Conservation (phyloP, 2,329 filamentous ascomycete species). For the Xenoacremonium recifei region DNA sequence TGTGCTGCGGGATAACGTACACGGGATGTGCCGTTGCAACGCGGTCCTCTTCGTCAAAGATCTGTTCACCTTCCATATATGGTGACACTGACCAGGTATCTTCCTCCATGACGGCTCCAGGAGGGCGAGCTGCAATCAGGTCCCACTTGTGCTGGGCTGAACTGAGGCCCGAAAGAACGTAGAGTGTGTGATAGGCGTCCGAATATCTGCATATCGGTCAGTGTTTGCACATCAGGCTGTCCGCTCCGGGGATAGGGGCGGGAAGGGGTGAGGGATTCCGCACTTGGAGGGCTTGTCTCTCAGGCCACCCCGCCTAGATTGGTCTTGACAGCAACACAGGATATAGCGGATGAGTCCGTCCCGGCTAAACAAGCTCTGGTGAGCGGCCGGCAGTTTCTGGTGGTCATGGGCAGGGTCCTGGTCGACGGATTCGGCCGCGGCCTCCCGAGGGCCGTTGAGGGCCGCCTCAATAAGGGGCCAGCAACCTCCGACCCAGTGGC, state of each 20-base stretch:
- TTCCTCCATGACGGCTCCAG: constrained; percentile 32
- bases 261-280: no score
- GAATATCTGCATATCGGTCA: constrained; percentile 57
- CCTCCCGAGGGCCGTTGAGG: constrained; percentile 52
- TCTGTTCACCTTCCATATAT: constrained; percentile 53
- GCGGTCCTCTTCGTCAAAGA: constrained; percentile 70
- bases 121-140: constrained; percentile 35
- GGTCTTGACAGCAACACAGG: constrained; percentile 80
- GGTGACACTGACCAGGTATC: constrained; percentile 48
- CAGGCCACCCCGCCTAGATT: constrained; percentile 70
- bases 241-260: constrained; percentile 8
- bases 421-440: constrained; percentile 26
- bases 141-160: constrained; percentile 71
- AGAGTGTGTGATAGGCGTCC: constrained; percentile 91
- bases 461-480: constrained; percentile 88
- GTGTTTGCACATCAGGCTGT: constrained; percentile 3
- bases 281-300: constrained; percentile 92
- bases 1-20: constrained; percentile 75
- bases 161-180: constrained; percentile 83
- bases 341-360: constrained; percentile 89
- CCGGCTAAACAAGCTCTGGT: constrained; percentile 68
- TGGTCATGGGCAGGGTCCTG: no score
- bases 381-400: constrained; percentile 28
- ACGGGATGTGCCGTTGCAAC: constrained; percentile 76
- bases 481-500: constrained; percentile 94